phyloP scores from a whole-genome alignment of 352 stramenopile genomes.

The Phytopythium oedochilum region DNA sequence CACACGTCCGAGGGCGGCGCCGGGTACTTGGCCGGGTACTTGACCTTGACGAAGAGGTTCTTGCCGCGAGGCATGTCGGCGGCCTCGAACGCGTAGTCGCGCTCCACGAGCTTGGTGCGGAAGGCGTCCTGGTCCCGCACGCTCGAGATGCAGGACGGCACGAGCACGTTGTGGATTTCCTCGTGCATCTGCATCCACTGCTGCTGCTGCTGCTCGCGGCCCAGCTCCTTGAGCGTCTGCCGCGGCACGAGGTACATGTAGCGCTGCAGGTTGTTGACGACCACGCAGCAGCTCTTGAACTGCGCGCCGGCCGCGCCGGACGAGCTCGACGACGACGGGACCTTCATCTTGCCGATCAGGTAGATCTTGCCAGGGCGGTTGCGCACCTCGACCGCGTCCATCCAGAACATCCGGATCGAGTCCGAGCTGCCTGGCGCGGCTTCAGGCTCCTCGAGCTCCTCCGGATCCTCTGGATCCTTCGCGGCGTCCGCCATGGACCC shows the following conservation, averaged over 20 bases:
- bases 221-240: slow-evolving; percentile 78
- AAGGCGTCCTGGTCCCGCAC: slow-evolving; percentile 83
- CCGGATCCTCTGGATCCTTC: slow-evolving; percentile 16
- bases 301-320: slow-evolving; percentile 29
- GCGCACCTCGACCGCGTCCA: slow-evolving; percentile 95
- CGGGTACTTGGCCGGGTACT: slow-evolving; percentile 94
- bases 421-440: slow-evolving; percentile 28
- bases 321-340: slow-evolving; percentile 20
- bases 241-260: slow-evolving; percentile 94
- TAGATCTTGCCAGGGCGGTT: slow-evolving; percentile 93
- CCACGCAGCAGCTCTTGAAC: slow-evolving; percentile 95
- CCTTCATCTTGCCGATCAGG: slow-evolving; percentile 96
- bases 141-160: slow-evolving; percentile 75
- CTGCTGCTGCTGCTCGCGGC: slow-evolving; percentile 87
- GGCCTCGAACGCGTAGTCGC: slow-evolving; percentile 98
- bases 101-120: slow-evolving; percentile 93
- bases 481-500: slow-evolving; percentile 14
- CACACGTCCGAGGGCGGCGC: slow-evolving; percentile 80
- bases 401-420: slow-evolving; percentile 95
- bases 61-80: slow-evolving; percentile 92
- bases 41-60: slow-evolving; percentile 97
- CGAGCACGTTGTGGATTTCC: slow-evolving; percentile 89
- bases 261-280: slow-evolving; percentile 93
- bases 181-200: slow-evolving; percentile 85
- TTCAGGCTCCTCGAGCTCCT: slow-evolving; percentile 24